Percentiles rank a stretch among this genome's conserved stretches.
phyloP scores from a whole-genome alignment of 139 green algal genomes.

The Micractinium conductrix region DNA sequence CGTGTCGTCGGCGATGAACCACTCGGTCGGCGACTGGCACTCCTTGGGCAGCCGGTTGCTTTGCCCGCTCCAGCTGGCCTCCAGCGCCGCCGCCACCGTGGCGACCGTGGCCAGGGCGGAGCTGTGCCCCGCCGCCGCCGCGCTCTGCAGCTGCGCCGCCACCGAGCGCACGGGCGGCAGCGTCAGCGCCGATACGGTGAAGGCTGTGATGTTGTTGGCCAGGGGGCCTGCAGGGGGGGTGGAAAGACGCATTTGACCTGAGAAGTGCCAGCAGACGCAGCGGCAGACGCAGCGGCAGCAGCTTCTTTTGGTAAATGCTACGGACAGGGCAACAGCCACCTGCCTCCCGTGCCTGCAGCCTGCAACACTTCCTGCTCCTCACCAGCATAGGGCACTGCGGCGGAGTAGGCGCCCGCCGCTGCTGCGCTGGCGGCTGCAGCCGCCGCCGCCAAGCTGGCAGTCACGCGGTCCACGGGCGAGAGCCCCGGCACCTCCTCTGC shows the following conservation, averaged over 20 bases:
- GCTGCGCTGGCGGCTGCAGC: slow-evolving; percentile 55
- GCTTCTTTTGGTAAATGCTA: not conserved
- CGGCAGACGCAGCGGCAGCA: not conserved
- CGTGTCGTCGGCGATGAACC: slow-evolving; percentile 88
- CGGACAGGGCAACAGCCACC: not conserved
- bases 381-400: slow-evolving; percentile 20
- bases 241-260: too few species aligned
- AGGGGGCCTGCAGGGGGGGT: slow-evolving; percentile 33
- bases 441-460: slow-evolving; percentile 62
- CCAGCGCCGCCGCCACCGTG: slow-evolving; percentile 50
- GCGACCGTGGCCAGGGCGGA: slow-evolving; percentile 54
- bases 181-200: slow-evolving; percentile 28
- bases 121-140: slow-evolving; percentile 51
- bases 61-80: slow-evolving; percentile 29
- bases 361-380: not conserved
- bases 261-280: too few species aligned
- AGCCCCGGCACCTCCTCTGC: slow-evolving; percentile 8
- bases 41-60: slow-evolving; percentile 32
- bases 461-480: slow-evolving; percentile 60
- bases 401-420: slow-evolving; percentile 46
- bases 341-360: not conserved
- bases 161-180: slow-evolving; percentile 40
- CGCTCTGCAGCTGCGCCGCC: slow-evolving; percentile 56
- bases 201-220: slow-evolving; percentile 41
- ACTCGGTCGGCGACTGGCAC: slow-evolving; percentile 53